These are phyloP conservation scores for Betula pendula DNA, from an alignment of 306 rosid species.

Conservation along the genomic window DNA sequence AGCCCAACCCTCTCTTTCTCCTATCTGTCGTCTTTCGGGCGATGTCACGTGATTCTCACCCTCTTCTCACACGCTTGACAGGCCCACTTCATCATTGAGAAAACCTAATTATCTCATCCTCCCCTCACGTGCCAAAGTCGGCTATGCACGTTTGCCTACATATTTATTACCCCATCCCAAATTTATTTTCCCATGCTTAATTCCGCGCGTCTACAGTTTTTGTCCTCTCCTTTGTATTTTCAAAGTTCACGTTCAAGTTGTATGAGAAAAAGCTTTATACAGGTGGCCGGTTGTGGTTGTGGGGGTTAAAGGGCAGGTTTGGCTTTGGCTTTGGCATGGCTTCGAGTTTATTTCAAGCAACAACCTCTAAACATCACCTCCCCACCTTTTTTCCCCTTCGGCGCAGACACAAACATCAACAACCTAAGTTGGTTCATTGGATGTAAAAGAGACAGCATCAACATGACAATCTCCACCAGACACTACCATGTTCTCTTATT, in stretches of 20 bases:
- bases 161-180: not conserved
- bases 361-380: constrained; percentile 23
- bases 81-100: constrained; percentile 40
- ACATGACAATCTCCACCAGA: constrained; percentile 27
- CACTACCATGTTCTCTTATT: constrained; percentile 27
- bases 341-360: constrained; percentile 39
- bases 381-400: not conserved
- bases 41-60: constrained; percentile 76
- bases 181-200: constrained; percentile 26
- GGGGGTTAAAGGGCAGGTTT: constrained; percentile 30
- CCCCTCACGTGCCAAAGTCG: constrained; percentile 60
- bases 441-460: constrained; percentile 25
- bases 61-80: constrained; percentile 55
- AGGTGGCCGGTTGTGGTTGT: constrained; percentile 44
- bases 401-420: constrained; percentile 27
- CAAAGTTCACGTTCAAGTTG: constrained; percentile 31
- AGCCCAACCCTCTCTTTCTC: constrained; percentile 46
- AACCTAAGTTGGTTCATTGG: constrained; percentile 29
- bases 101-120: constrained; percentile 37
- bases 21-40: constrained; percentile 38
- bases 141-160: constrained; percentile 49
- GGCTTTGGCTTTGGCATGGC: constrained; percentile 26
- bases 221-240: constrained; percentile 25
- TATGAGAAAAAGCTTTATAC: constrained; percentile 23
- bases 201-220: constrained; percentile 5